These are phyloP conservation scores for Jimgerdemannia flammicorona DNA, from an alignment of 192 early-diverging fungal genomes.

Conservation along the genomic window DNA sequence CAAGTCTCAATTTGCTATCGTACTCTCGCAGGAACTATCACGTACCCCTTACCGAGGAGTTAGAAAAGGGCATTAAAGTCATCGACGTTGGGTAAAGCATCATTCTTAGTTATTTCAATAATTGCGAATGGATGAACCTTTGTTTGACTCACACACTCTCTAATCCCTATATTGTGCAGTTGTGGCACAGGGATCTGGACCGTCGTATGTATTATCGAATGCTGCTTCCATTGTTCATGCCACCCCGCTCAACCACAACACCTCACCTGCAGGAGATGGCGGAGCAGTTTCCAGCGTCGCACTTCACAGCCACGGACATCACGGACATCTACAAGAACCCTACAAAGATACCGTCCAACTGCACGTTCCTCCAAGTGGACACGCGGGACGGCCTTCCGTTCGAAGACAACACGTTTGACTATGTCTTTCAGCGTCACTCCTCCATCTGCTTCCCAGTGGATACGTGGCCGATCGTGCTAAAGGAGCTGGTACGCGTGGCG, in stretches of 20 bases:
- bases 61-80: background rate
- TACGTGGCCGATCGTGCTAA: slow-evolving; percentile 11
- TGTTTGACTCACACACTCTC: background rate
- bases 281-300: slow-evolving; percentile 33
- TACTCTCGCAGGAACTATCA: background rate
- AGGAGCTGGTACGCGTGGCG: background rate
- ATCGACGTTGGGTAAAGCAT: background rate
- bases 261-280: slow-evolving; percentile 35
- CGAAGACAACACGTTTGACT: slow-evolving; percentile 35
- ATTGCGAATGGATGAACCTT: background rate
- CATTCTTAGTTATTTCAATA: too few relatives aligned
- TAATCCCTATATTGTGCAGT: background rate
- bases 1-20: too few relatives aligned
- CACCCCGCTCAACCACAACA: background rate
- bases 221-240: background rate
- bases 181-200: background rate
- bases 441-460: slow-evolving; percentile 16
- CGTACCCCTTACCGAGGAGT: background rate
- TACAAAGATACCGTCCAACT: background rate
- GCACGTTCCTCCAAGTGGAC: background rate
- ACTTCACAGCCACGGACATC: slow-evolving; percentile 49
- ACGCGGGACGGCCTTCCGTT: slow-evolving; percentile 17
- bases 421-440: slow-evolving; percentile 25
- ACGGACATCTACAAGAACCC: background rate
- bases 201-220: background rate